Conservation (phyloP, 1,139 yeast genomes). For the Blastobotrys illinoisensis region DNA sequence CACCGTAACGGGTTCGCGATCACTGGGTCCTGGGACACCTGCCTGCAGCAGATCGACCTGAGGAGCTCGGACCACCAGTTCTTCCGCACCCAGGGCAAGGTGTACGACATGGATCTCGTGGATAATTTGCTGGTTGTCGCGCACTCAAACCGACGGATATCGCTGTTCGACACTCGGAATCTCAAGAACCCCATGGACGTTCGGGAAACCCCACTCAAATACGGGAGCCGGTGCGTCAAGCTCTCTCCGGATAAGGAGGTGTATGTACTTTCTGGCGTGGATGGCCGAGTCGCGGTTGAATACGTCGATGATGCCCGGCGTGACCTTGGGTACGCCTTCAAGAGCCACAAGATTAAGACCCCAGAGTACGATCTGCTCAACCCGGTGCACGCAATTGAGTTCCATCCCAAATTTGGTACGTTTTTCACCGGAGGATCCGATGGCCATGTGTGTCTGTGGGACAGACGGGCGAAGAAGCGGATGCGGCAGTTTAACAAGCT, state of each 20-base stretch:
- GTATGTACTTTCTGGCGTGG: slow-evolving; percentile 75
- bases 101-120: slow-evolving; percentile 59
- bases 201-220: slow-evolving; percentile 67
- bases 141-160: slow-evolving; percentile 48
- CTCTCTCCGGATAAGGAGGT: slow-evolving; percentile 59
- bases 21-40: slow-evolving; percentile 54
- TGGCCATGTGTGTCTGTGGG: slow-evolving; percentile 74
- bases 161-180: slow-evolving; percentile 54
- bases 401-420: slow-evolving; percentile 43
- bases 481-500: slow-evolving; percentile 53
- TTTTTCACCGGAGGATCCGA: slow-evolving; percentile 80
- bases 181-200: slow-evolving; percentile 43
- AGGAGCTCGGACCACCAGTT: slow-evolving; percentile 16
- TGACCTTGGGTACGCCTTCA: slow-evolving; percentile 56
- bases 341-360: slow-evolving; percentile 60
- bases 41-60: slow-evolving; percentile 39
- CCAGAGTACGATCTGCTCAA: slow-evolving; percentile 58
- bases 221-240: slow-evolving; percentile 59
- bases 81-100: slow-evolving; percentile 44
- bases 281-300: slow-evolving; percentile 83
- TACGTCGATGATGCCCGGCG: slow-evolving; percentile 52
- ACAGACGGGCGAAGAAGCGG: slow-evolving; percentile 55
- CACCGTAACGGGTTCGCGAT: slow-evolving; percentile 33
- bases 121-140: slow-evolving; percentile 48
- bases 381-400: slow-evolving; percentile 68